Percentiles rank a stretch among this genome's conserved stretches.
Evolutionary conservation across 495 filamentous ascomycete species (phyloP).

Genomic region (Penicillium coprophilum): DNA sequence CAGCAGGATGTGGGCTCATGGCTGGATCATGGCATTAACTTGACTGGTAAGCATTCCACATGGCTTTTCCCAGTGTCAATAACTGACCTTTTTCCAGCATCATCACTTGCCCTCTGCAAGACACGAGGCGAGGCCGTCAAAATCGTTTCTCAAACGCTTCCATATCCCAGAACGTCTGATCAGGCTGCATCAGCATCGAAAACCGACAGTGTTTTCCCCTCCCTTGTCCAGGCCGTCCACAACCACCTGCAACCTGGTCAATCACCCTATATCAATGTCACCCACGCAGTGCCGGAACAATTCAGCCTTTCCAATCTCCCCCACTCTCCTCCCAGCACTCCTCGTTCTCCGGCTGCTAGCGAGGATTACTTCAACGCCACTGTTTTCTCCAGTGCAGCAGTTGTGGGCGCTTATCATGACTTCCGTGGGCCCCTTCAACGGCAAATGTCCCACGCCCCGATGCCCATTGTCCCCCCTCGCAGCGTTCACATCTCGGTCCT

Average conservation of each 20-base stretch:
- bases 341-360: conserved; percentile 44
- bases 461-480: conserved; percentile 62
- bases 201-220: conserved; percentile 45
- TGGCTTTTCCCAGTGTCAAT: conserved; percentile 4
- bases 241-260: conserved; percentile 45
- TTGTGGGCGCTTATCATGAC: conserved; percentile 56
- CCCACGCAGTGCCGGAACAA: conserved; percentile 61
- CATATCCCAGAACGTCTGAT: conserved; percentile 56
- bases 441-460: conserved; percentile 48
- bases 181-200: conserved; percentile 33
- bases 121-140: conserved; percentile 48
- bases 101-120: conserved; percentile 38
- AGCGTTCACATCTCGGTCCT: conserved; percentile 65
- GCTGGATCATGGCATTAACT: conserved; percentile 46
- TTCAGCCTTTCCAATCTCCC: conserved; percentile 64
- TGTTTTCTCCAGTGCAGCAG: conserved; percentile 57
- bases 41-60: conserved; percentile 37
- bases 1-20: conserved; percentile 40
- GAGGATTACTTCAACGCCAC: conserved; percentile 58
- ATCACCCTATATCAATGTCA: conserved; percentile 59
- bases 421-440: conserved; percentile 48
- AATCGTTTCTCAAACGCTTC: conserved; percentile 62
- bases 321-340: conserved; percentile 59
- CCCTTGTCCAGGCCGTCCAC: conserved; percentile 56
- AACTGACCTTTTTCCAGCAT: conserved; percentile 29